These are phyloP conservation scores for Botryosphaeria dothidea DNA, from an alignment of 2,329 filamentous ascomycete genomes.

Conservation along the genomic window DNA sequence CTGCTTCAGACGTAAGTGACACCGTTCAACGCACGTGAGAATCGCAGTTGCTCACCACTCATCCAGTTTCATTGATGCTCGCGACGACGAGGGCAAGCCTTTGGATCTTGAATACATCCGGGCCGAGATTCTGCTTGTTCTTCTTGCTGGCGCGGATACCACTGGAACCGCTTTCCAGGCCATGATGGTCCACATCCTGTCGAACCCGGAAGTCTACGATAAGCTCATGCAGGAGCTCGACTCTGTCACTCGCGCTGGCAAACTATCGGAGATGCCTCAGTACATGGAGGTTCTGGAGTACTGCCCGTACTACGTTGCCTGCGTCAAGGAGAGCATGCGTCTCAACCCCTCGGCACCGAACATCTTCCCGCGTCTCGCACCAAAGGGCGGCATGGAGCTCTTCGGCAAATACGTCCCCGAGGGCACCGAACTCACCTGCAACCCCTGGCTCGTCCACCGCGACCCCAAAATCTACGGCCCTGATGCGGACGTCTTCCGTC, in stretches of 20 bases:
- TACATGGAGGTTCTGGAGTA: constrained; percentile 31
- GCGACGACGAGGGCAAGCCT: constrained; percentile 43
- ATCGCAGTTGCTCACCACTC: not conserved
- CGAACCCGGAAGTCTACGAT: constrained; percentile 43
- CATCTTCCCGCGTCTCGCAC: constrained; percentile 51
- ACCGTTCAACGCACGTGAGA: not conserved
- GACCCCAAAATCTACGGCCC: constrained; percentile 31
- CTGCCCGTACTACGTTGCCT: constrained; percentile 52
- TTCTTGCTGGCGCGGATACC: constrained; percentile 55
- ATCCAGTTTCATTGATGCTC: constrained; percentile 37
- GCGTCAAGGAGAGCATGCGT: constrained; percentile 53
- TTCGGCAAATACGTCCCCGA: constrained; percentile 33
- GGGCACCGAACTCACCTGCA: constrained; percentile 32
- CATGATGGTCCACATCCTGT: constrained; percentile 47
- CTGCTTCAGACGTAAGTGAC: constrained; percentile 50
- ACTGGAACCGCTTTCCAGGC: constrained; percentile 54
- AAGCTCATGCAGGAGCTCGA: constrained; percentile 52
- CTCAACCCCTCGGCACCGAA: constrained; percentile 53
- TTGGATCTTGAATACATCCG: constrained; percentile 54
- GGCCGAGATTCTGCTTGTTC: constrained; percentile 54
- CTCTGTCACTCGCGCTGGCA: constrained; percentile 33
- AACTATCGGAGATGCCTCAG: constrained; percentile 28
- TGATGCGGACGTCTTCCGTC: constrained; percentile 31
- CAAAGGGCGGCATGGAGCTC: constrained; percentile 35
- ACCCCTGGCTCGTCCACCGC: constrained; percentile 33